phyloP scores from a whole-genome alignment of 2,329 filamentous ascomycete genomes.

The Xylariales sp. region DNA sequence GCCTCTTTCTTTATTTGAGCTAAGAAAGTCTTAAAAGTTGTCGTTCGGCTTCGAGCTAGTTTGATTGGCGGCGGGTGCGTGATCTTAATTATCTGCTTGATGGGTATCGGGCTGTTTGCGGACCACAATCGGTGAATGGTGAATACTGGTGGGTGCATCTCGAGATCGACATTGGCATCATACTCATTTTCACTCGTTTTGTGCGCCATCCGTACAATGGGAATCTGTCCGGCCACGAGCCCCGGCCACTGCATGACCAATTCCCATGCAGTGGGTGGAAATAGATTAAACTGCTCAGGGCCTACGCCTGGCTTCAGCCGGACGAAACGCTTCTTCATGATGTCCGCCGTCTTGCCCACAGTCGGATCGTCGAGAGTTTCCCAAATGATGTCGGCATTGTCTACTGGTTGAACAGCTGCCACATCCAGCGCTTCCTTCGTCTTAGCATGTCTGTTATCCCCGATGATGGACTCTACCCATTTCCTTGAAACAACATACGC shows the following conservation, averaged over 20 bases:
- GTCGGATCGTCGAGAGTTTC: slow-evolving; percentile 48
- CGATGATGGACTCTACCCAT: slow-evolving; percentile 73
- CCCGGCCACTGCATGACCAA: slow-evolving; percentile 81
- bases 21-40: slow-evolving; percentile 70
- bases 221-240: slow-evolving; percentile 60
- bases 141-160: slow-evolving; percentile 80
- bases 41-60: slow-evolving; percentile 67
- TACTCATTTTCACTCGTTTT: slow-evolving; percentile 61
- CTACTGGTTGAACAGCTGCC: slow-evolving; percentile 68
- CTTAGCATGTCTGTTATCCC: slow-evolving; percentile 56
- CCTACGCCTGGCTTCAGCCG: slow-evolving; percentile 67
- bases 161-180: slow-evolving; percentile 68
- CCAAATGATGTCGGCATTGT: slow-evolving; percentile 79
- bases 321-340: slow-evolving; percentile 53
- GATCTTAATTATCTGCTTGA: slow-evolving; percentile 57
- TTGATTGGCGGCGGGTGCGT: slow-evolving; percentile 57
- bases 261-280: slow-evolving; percentile 79
- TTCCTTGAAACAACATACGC: slow-evolving; percentile 73
- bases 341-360: slow-evolving; percentile 21
- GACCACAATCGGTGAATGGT: slow-evolving; percentile 76
- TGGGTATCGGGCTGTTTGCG: slow-evolving; percentile 49
- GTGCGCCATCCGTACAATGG: slow-evolving; percentile 73
- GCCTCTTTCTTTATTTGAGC: slow-evolving; percentile 65
- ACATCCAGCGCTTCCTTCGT: slow-evolving; percentile 45
- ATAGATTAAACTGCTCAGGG: slow-evolving; percentile 68